Evolutionary conservation across 331 rosid genomes (phyloP).

Genomic region (Malus hybrid): DNA sequence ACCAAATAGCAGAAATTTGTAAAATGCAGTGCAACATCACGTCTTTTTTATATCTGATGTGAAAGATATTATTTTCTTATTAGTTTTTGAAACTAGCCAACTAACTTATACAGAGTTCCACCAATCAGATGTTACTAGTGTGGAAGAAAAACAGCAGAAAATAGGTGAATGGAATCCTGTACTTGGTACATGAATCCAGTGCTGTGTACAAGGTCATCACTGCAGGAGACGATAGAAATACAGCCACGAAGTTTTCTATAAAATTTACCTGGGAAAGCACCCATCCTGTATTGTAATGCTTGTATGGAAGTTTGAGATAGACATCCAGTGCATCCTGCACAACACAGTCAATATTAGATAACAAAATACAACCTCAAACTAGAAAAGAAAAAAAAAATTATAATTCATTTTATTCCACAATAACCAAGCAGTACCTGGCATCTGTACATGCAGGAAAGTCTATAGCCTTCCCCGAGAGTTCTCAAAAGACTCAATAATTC

Average conservation of each 20-base stretch:
- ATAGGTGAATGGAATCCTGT: background rate
- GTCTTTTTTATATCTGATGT: background rate
- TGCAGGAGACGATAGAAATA: background rate
- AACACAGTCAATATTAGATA: slow-evolving; percentile 13
- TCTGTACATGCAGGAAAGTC: slow-evolving; percentile 80
- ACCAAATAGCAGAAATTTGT: background rate
- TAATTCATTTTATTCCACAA: slow-evolving; percentile 10
- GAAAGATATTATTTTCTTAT: background rate
- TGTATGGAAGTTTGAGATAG: slow-evolving; percentile 75
- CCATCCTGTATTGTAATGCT: slow-evolving; percentile 96
- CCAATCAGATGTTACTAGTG: background rate
- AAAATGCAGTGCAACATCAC: background rate
- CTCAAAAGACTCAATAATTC: slow-evolving; percentile 76
- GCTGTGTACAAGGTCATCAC: background rate
- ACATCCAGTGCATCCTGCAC: slow-evolving; percentile 86
- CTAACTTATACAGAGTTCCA: background rate
- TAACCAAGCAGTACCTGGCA: slow-evolving; percentile 67
- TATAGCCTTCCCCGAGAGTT: slow-evolving; percentile 82
- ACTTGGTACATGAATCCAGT: background rate
- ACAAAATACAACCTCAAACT: background rate
- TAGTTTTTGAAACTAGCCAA: background rate
- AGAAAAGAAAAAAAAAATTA: background rate
- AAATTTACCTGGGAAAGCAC: slow-evolving; percentile 89
- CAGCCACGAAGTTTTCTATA: background rate
- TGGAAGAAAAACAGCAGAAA: background rate